Evolutionary conservation across 805 yeast genomes (phyloP), one percentile per base, ranked within the genome.

Genomic region (Yamadazyma laniorum): DNA sequence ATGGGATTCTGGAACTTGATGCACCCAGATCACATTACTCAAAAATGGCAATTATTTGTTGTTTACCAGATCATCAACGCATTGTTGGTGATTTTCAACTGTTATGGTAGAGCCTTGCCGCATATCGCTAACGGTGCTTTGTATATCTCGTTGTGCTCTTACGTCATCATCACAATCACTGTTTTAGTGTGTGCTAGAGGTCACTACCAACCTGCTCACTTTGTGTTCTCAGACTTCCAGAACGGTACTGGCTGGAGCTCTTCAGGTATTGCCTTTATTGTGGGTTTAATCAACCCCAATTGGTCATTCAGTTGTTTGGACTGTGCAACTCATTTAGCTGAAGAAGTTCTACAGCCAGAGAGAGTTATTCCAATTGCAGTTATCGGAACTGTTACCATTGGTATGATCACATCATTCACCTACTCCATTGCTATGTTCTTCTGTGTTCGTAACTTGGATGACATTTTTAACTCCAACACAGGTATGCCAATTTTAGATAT

Each of bases 261-360:
- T 2, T 47, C 74, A 1, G 85, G 75, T 19, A 71, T 80, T 56
- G 82, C 85, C 0, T 78, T 80, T 53, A 71, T 81, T 39, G 76
- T 79, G n/a, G 87, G 88, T n/a, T 58, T 81, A 33, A 74, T 81
- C 47, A 80, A 80, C 53, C 84, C 86, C 5, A 75, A 78, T 39
- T 82, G 85, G 85, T 75, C 82, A 7, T 80, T 80, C 62, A 70
- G 79, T 18, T 80, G 87, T 47, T 66, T 80, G 34, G 89, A 82
- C 52, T 76, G 80, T 40, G 85, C 86, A 2, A 79, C 86, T 3
- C 88, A 82, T 50, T 69, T 82, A 73, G 79, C 83, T 16, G 89
- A 82, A 52, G 88, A 82, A 52, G 71, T 72, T 25, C 62, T 70
- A 26, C 64, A 72, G 18, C 85, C 88, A 4, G 75, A 75, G 49